A percentile compares a stretch with the other conserved stretches of the same genome.
phyloP scores from a whole-genome alignment of 1,284 basidiomycete species.

The Amylostereum areolatum region DNA sequence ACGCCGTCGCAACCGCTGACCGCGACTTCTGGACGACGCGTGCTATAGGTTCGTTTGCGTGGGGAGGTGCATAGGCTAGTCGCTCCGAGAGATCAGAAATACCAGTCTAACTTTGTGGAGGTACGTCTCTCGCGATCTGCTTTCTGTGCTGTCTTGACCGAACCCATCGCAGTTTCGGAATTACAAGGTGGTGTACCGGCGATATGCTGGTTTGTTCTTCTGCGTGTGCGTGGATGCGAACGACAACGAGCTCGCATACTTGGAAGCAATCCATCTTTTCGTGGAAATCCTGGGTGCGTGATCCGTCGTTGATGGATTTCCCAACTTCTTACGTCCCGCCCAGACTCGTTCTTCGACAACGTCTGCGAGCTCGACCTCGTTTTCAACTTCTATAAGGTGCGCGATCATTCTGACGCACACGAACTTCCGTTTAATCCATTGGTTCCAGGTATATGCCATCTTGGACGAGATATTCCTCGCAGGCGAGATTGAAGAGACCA shows the following conservation, averaged over 20 bases:
- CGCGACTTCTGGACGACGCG: neutral
- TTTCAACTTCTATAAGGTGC: constrained; percentile 97
- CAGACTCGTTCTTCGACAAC: constrained; percentile 97
- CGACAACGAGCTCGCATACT: constrained; percentile 95
- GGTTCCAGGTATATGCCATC: constrained; percentile 84
- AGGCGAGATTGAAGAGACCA: constrained; percentile 97
- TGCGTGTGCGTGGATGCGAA: constrained; percentile 97
- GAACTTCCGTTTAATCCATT: no score
- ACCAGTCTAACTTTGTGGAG: constrained; percentile 99
- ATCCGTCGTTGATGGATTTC: neutral
- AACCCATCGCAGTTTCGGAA: constrained; percentile 71
- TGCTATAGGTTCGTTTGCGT: constrained; percentile 74
- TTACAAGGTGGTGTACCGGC: constrained; percentile 91
- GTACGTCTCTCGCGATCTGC: constrained; percentile 36
- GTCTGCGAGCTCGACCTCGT: constrained; percentile 97
- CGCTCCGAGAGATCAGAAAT: constrained; percentile 97
- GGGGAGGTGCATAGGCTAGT: constrained; percentile 95
- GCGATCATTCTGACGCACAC: constrained; percentile 4
- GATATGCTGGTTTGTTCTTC: constrained; percentile 98
- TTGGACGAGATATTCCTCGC: constrained; percentile 98
- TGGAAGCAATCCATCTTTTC: constrained; percentile 97
- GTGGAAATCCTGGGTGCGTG: constrained; percentile 92
- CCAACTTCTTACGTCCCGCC: neutral
- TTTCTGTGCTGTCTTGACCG: constrained; percentile 1
- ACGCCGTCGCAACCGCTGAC: no score